Evolutionary conservation across 441 rosid genomes (phyloP).

Genomic region (Jatropha multifida): DNA sequence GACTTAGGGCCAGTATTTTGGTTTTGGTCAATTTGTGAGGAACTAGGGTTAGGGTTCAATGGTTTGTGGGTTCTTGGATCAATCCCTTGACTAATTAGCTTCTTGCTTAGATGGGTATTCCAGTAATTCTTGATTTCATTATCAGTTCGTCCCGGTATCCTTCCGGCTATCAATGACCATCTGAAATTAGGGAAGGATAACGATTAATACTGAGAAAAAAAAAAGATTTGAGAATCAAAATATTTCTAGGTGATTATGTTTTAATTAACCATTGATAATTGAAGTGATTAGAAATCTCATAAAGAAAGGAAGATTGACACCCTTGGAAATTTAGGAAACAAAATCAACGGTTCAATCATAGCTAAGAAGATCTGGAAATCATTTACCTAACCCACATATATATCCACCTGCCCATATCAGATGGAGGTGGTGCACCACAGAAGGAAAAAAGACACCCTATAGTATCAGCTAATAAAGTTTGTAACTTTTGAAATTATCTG

Average conservation of each 20-base stretch:
- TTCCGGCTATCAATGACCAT: slow-evolving; percentile 63
- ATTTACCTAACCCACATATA: too few species aligned
- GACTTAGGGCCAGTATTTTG: slow-evolving; percentile 5
- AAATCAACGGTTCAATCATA: not conserved
- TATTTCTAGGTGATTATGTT: not conserved
- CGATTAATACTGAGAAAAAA: not conserved
- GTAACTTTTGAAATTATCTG: too few species aligned
- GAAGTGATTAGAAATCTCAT: not conserved
- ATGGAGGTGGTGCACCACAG: too few species aligned
- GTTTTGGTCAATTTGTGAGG: slow-evolving; percentile 6
- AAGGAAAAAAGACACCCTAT: too few species aligned
- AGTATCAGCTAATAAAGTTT: too few species aligned
- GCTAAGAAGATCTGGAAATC: not conserved
- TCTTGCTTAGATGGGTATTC: slow-evolving; percentile 60
- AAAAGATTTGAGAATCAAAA: not conserved
- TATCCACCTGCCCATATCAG: too few species aligned
- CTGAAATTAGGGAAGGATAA: slow-evolving; percentile 18
- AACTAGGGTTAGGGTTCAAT: slow-evolving; percentile 21
- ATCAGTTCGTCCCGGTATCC: slow-evolving; percentile 60
- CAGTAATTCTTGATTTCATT: slow-evolving; percentile 68
- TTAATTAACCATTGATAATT: not conserved
- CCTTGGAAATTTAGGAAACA: too few species aligned
- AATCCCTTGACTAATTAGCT: slow-evolving; percentile 56
- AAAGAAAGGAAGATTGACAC: not conserved
- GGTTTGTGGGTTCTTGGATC: slow-evolving; percentile 65